A percentile compares a stretch with the other conserved stretches of the same genome.
phyloP scores from a whole-genome alignment of 2,329 filamentous ascomycete genomes.

The Colletotrichum ledebouriae region DNA sequence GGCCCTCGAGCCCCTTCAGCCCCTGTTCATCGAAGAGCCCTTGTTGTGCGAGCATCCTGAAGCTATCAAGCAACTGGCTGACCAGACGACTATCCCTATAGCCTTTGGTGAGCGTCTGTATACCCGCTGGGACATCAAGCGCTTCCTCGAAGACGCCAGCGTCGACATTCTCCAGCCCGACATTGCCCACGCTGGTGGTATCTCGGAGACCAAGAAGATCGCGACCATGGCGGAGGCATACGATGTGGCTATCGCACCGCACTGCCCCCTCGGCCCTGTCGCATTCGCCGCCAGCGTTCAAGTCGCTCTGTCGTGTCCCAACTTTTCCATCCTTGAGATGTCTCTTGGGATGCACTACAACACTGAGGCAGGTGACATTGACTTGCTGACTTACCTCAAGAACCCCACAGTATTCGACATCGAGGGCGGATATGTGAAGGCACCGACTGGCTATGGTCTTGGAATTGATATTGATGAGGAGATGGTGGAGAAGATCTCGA shows the following conservation, averaged over 20 bases:
- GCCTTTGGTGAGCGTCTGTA: conserved; percentile 76
- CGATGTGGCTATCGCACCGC: conserved; percentile 74
- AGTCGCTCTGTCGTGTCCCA: conserved; percentile 66
- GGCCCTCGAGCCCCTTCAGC: conserved; percentile 71
- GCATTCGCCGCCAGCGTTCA: conserved; percentile 76
- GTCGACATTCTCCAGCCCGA: conserved; percentile 78
- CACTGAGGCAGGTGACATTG: conserved; percentile 55
- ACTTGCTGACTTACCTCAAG: conserved; percentile 72
- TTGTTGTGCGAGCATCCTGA: conserved; percentile 72
- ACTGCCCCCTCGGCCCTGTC: conserved; percentile 76
- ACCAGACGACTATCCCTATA: conserved; percentile 70
- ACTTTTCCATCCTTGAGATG: conserved; percentile 78
- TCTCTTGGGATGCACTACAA: conserved; percentile 80
- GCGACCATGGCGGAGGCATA: conserved; percentile 75
- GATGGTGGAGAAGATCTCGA: conserved; percentile 65
- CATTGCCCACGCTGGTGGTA: conserved; percentile 73
- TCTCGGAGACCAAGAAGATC: conserved; percentile 73
- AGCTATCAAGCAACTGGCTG: conserved; percentile 69
- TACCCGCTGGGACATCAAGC: conserved; percentile 75
- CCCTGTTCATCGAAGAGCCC: conserved; percentile 77
- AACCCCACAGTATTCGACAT: conserved; percentile 71
- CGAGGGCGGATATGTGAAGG: conserved; percentile 67
- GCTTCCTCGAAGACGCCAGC: conserved; percentile 70
- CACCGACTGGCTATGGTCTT: conserved; percentile 66
- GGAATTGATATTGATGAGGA: conserved; percentile 76